Evolutionary conservation across 148 eudicot genomes (phyloP).

Genomic region (Rhododendron kiyosumense): DNA sequence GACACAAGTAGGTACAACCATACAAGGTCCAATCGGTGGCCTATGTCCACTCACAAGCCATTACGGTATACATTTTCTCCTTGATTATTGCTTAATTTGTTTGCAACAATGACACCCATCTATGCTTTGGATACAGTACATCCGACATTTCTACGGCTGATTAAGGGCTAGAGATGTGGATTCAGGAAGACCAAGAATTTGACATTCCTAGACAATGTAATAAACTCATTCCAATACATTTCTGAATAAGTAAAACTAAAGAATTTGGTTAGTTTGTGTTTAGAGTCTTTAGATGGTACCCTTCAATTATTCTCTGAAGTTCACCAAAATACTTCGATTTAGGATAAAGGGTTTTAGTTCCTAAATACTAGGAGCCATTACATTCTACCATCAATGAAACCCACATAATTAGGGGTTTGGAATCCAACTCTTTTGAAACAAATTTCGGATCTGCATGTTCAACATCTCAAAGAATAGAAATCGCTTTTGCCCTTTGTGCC

Average conservation of each 20-base stretch:
- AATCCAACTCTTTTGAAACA: neutral
- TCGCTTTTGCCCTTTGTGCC: neutral
- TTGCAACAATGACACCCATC: neutral
- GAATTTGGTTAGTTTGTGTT: neutral
- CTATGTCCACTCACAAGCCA: neutral
- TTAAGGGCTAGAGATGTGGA: neutral
- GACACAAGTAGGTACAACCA: neutral
- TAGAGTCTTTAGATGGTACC: neutral
- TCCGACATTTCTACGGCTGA: neutral
- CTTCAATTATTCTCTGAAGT: neutral
- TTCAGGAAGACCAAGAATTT: neutral
- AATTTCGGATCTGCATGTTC: neutral
- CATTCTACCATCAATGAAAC: neutral
- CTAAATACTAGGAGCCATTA: neutral
- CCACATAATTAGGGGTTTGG: neutral
- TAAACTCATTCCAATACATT: neutral
- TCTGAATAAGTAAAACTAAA: neutral
- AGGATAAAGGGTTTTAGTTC: neutral
- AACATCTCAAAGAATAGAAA: neutral
- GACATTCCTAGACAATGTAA: neutral
- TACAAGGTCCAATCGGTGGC: neutral
- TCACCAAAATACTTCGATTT: neutral
- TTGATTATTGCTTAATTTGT: neutral
- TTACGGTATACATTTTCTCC: neutral
- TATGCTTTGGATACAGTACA: neutral